These are phyloP conservation scores for Coprinopsis marcescibilis DNA, from an alignment of 768 basidiomycete species.

Conservation along the genomic window DNA sequence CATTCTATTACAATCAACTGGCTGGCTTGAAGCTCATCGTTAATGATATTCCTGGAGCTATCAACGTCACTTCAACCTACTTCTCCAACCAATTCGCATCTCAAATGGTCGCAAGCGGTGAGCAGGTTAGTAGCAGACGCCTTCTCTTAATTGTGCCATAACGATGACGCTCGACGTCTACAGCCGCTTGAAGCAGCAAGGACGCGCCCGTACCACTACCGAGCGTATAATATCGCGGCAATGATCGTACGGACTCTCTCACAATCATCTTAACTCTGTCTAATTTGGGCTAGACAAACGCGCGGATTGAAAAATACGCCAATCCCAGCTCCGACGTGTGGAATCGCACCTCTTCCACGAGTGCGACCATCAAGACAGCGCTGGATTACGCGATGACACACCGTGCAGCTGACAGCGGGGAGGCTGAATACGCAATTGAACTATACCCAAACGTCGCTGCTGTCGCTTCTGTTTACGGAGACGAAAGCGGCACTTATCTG, in stretches of 20 bases:
- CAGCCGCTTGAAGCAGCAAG: slow-evolving; percentile 58
- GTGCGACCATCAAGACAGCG: slow-evolving; percentile 53
- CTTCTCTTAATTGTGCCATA: background rate
- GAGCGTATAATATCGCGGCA: slow-evolving; percentile 61
- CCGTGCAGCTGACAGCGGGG: slow-evolving; percentile 25
- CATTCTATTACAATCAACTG: slow-evolving; percentile 58
- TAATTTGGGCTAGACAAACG: slow-evolving; percentile 41
- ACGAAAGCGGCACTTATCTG: slow-evolving; percentile 51
- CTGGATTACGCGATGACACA: slow-evolving; percentile 52
- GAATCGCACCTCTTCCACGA: slow-evolving; percentile 42
- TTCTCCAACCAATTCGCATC: slow-evolving; percentile 43
- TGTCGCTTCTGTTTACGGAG: slow-evolving; percentile 55
- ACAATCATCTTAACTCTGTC: background rate
- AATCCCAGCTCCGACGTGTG: slow-evolving; percentile 39
- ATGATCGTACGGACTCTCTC: slow-evolving; percentile 46
- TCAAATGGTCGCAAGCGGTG: slow-evolving; percentile 54
- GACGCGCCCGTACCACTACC: slow-evolving; percentile 62
- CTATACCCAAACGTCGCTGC: slow-evolving; percentile 54
- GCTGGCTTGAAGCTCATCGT: slow-evolving; percentile 51
- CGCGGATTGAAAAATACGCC: slow-evolving; percentile 43
- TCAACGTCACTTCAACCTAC: slow-evolving; percentile 39
- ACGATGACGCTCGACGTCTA: slow-evolving; percentile 2
- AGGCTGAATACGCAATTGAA: slow-evolving; percentile 38
- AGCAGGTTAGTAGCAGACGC: slow-evolving; percentile 40
- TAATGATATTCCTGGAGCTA: slow-evolving; percentile 44